Percentiles rank a stretch among this genome's conserved stretches.
Evolutionary conservation across 2,329 filamentous ascomycete genomes (phyloP).

Genomic region (Rosellinia necatrix): DNA sequence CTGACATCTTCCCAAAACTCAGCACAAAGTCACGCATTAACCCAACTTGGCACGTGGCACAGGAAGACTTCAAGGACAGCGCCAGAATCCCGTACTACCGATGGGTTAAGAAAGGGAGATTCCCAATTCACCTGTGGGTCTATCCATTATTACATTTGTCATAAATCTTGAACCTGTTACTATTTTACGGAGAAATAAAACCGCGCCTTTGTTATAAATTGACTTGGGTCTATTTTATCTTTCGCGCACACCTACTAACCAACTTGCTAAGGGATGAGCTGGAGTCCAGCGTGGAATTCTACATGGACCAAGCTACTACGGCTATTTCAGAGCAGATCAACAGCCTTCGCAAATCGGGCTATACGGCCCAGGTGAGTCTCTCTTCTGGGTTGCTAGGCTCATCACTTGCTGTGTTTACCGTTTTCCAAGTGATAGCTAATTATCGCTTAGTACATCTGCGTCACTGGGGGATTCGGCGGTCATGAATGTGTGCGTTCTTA

Average conservation of each 20-base stretch:
- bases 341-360: neutral
- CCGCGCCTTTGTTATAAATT: too few relatives aligned
- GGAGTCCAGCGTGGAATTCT: conserved; percentile 2
- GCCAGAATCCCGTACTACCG: neutral
- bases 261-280: conserved; percentile 4
- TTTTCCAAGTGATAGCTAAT: neutral
- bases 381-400: neutral
- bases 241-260: neutral
- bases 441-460: conserved; percentile 4
- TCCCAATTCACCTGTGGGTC: conserved; percentile 2
- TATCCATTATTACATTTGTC: too few relatives aligned
- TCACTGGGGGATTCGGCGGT: conserved; percentile 1
- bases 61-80: neutral
- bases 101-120: neutral
- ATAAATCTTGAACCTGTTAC: too few relatives aligned
- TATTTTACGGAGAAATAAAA: too few relatives aligned
- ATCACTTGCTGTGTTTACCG: neutral
- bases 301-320: neutral
- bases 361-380: conserved; percentile 1
- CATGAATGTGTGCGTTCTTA: neutral
- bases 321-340: conserved; percentile 1
- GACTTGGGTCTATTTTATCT: neutral
- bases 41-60: neutral
- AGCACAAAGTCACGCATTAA: neutral
- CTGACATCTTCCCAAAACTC: neutral